Evolutionary conservation across 2,329 filamentous ascomycete genomes (phyloP).

Genomic region (Penicillium hesseltinei): DNA sequence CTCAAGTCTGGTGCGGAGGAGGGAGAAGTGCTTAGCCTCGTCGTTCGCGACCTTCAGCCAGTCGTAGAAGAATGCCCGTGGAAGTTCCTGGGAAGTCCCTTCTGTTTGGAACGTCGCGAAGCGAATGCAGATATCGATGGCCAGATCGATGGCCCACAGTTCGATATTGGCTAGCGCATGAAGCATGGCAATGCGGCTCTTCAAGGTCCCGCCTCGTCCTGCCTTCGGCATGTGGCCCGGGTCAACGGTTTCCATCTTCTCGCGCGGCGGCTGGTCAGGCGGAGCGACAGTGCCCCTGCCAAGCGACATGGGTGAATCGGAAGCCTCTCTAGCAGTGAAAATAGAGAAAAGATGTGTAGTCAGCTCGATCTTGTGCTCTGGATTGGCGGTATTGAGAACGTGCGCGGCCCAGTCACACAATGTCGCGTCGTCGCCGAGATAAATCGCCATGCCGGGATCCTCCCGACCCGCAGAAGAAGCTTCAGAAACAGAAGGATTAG

Average conservation of each 20-base stretch:
- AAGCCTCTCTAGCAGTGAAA: slow-evolving; percentile 41
- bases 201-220: slow-evolving; percentile 45
- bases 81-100: slow-evolving; percentile 30
- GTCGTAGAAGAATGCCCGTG: slow-evolving; percentile 49
- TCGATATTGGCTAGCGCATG: slow-evolving; percentile 51
- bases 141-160: slow-evolving; percentile 50
- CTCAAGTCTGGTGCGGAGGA: slow-evolving; percentile 46
- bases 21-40: slow-evolving; percentile 50
- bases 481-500: not conserved
- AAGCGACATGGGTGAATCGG: slow-evolving; percentile 43
- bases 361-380: slow-evolving; percentile 50
- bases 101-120: slow-evolving; percentile 47
- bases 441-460: slow-evolving; percentile 22
- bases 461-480: slow-evolving; percentile 11
- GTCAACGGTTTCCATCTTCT: slow-evolving; percentile 40
- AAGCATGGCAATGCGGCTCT: slow-evolving; percentile 48
- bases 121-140: slow-evolving; percentile 49
- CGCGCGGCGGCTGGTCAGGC: slow-evolving; percentile 44
- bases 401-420: slow-evolving; percentile 51
- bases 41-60: slow-evolving; percentile 51
- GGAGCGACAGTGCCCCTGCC: slow-evolving; percentile 38
- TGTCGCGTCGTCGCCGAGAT: slow-evolving; percentile 43
- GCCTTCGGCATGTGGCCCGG: slow-evolving; percentile 43
- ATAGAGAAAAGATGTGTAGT: slow-evolving; percentile 45
- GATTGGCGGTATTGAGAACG: slow-evolving; percentile 46